Base-by-base conservation (phyloP, 2,329 filamentous ascomycete species). In the Epichloe glyceriae region DNA sequence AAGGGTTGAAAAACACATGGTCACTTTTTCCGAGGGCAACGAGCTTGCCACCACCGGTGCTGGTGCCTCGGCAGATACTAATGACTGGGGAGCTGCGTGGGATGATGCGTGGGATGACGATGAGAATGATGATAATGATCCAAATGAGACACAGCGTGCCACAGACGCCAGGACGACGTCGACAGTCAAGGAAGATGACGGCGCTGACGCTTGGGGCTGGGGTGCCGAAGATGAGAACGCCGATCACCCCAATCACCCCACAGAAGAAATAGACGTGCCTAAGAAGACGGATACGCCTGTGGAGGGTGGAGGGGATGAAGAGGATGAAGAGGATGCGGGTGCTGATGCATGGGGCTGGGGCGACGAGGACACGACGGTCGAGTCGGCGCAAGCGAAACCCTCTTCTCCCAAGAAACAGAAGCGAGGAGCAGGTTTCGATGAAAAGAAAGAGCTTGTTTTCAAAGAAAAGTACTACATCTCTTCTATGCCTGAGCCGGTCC, bases 401-500 rank as follows among this genome's bases (percentile, higher is more conserved):
- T 51, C 48, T 19, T 43, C 40, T 20, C 48, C 12, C 20, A 54
- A 53, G 15, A 57, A 47, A 5, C 59, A 40, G 35, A 54, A 52
- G 35, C 49, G 48, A 38, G 56, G 60, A 34, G 42, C 59, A 6
- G 58, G 66, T 33, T 50, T 55, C 4, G 53, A 73, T 41, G 52
- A 60, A 47, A 71, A 73, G 8, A 74, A 80, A 50, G 85, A 93
- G 62, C 70, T 97, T 53, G 85, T 86, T 0, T 69, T 97, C 43
- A 85, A 77, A 54, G 93, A 98, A 67, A 86, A 78, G 1, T 98
- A 95, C 65, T 86, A 83, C 52, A 86, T 95, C 48, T 96, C 91
- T 0, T 85, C 86, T 2, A 85, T 96, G 64, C 91, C 93, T 0
- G 83, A 88, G 54, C 79, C 83, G 4, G 81, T 97, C 12, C 73